Evolutionary conservation across 108 stramenopile genomes (phyloP).

Genomic region (Cyclotella cryptica): DNA sequence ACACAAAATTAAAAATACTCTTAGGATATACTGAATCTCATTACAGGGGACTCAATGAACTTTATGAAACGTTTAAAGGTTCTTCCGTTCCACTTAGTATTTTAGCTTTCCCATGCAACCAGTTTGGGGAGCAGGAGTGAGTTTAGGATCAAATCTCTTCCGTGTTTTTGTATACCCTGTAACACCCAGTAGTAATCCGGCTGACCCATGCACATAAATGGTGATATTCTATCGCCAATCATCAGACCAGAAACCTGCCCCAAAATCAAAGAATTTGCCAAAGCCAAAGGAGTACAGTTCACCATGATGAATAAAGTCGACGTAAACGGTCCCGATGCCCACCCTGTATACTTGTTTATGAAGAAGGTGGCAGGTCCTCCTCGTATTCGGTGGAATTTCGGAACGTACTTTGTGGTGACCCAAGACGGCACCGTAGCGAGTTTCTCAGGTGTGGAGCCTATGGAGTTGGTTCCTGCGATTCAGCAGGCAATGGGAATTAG

Average conservation of each 20-base stretch:
- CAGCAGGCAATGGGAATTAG: constrained; percentile 42
- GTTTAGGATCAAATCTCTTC: constrained; percentile 10
- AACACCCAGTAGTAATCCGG: background rate
- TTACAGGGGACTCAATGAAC: constrained; percentile 68
- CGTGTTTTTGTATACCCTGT: background rate
- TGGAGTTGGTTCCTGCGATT: constrained; percentile 56
- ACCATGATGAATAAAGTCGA: constrained; percentile 90
- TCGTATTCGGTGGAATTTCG: constrained; percentile 82
- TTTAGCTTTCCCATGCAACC: constrained; percentile 88
- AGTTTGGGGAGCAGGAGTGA: constrained; percentile 85
- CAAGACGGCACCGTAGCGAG: constrained; percentile 58
- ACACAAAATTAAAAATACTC: background rate
- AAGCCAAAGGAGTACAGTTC: constrained; percentile 76
- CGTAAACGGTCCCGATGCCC: constrained; percentile 78
- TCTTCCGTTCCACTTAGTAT: constrained; percentile 51
- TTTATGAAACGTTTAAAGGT: constrained; percentile 55
- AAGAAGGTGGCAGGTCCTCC: constrained; percentile 68
- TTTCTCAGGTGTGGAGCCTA: constrained; percentile 73
- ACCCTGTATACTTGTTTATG: constrained; percentile 74
- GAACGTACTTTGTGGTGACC: constrained; percentile 74
- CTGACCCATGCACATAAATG: background rate
- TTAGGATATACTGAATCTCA: constrained; percentile 73
- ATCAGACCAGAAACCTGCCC: constrained; percentile 60
- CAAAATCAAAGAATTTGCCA: constrained; percentile 69
- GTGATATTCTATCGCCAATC: background rate